Evolutionary conservation across 1,139 yeast genomes (phyloP), one percentile per base, ranked within the genome.

Genomic region (Saccharomyces hybrid): DNA sequence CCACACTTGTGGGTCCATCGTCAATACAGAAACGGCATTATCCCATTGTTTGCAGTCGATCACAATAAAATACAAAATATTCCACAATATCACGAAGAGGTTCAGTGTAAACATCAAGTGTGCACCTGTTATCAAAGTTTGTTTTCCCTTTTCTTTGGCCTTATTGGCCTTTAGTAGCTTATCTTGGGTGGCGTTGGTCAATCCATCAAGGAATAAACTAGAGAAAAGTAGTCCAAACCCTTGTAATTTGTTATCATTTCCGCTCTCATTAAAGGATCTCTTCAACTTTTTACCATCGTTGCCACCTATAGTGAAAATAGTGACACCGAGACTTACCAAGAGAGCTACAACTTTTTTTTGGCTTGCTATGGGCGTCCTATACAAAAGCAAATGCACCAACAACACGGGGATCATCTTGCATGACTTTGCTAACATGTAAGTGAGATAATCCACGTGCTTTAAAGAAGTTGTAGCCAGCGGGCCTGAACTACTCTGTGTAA

Each of bases 331-430:
- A 0, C 97, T 91, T 28, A 93, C 95, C 29, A 80, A 67, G 0
- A 74, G 63, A 0, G 96, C 97, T 16, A 93, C 95, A 32, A 79
- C 59, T 65, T 88, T 88, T 69, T 93, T 95, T 72, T 84, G 83
- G 6, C 72, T 54, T 0, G 96, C 93, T 69, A 88, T 93, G 55
- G 72, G 74, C 5, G 88, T 82, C 46, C 85, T 77, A 71, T 90
- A 93, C 26, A 88, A 67, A n/a, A 83, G 62, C 57, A 85, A 73
- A 65, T 90, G 97, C 2, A 93, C 85, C 38, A 88, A 69, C 86
- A 93, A 84, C 26, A 91, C 96, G 0, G 99, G 99, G 34, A 93
- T 82, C 68, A 93, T 77, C 66, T 93, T 93, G 69, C 99, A 93
- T 51, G 96, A 86, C 68, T 93, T 93, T 44, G 97, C 96, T 58